Base-by-base conservation (phyloP, 202 grass and related monocot genomes). In the Tripidium arundinaceum region DNA sequence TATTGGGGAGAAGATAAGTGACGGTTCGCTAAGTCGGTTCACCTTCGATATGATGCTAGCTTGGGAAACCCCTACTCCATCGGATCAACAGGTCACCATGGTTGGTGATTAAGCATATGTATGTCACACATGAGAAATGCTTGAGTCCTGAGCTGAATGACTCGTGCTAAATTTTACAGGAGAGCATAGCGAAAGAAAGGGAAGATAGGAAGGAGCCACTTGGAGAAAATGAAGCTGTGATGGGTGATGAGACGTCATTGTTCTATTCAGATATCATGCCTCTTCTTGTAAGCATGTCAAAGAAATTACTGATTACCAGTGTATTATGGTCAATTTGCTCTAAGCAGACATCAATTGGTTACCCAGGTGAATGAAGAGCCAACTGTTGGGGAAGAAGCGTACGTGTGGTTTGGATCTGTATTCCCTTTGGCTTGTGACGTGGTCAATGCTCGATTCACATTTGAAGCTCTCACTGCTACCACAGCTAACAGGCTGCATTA, bases 211-310 rank as follows among this genome's bases (percentile, higher is more conserved):
- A 64, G 74, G 80, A 80, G 49, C 68, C 91, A 65, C 81, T 73
- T 65, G 86, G 70, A 71, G 83, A 46, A 85, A 84, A 90, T 54
- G 86, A 89, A 77, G 86, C 64, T 21, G 86, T 89, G 40, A 89
- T 86, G 74, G 81, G 79, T 26, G 93, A 96, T 65, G 93, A 96
- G 34, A 88, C 87, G 18, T 81, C 90, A 68, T 67, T 98, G 46
- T 98, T 98, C 79, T 98, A 94, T 86, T 92, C 94, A 47, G 94
- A 98, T 84, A 89, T 98, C 34, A 92, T 98, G 94, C 90, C 95
- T 37, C 88, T 98, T 27, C 95, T 98, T 84, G 95, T 94, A 90
- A 86, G n/a, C n/a, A n/a, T n/a, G n/a, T n/a, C 27, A 26, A 83
- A 28, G 9, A 54, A 13, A 67, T 66, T 55, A 66, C 72, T 60